Conservation (phyloP, 495 filamentous ascomycete species). For the Articulospora tetracladia region DNA sequence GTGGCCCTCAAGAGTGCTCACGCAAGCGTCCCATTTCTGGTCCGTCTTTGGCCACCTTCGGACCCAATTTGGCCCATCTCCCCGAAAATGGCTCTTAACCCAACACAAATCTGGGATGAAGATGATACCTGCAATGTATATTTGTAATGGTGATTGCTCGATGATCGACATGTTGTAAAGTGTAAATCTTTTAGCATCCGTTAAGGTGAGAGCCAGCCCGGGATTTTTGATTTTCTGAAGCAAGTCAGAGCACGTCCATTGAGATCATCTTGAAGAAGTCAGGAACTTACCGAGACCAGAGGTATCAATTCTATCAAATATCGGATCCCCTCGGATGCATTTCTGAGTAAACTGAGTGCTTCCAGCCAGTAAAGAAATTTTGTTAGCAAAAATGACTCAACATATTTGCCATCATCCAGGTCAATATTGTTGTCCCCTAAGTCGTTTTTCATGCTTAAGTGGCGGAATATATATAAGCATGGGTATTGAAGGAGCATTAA, state of each 20-base stretch:
- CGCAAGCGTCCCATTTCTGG: background rate
- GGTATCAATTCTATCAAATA: constrained; percentile 10
- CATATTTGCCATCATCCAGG: constrained; percentile 6
- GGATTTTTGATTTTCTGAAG: background rate
- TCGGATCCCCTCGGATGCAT: constrained; percentile 14
- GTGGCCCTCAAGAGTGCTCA: constrained; percentile 8
- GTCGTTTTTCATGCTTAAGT: constrained; percentile 6
- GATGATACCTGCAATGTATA: background rate
- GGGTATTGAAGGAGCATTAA: constrained; percentile 7
- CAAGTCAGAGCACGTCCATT: background rate
- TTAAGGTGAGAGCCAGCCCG: background rate
- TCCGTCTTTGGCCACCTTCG: background rate
- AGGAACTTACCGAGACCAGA: constrained; percentile 9
- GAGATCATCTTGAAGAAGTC: background rate
- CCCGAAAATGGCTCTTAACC: background rate
- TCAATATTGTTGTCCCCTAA: constrained; percentile 9
- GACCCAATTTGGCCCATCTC: background rate
- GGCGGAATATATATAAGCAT: constrained; percentile 7
- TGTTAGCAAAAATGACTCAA: constrained; percentile 8
- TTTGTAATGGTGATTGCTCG: background rate
- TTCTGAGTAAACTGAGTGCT: constrained; percentile 13
- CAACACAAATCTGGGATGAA: background rate
- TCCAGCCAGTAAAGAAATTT: constrained; percentile 15
- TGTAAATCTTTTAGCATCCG: constrained; percentile 3
- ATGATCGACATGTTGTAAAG: constrained; percentile 1